phyloP scores from a whole-genome alignment of 1,284 basidiomycete species.

The Fistulina hepatica region DNA sequence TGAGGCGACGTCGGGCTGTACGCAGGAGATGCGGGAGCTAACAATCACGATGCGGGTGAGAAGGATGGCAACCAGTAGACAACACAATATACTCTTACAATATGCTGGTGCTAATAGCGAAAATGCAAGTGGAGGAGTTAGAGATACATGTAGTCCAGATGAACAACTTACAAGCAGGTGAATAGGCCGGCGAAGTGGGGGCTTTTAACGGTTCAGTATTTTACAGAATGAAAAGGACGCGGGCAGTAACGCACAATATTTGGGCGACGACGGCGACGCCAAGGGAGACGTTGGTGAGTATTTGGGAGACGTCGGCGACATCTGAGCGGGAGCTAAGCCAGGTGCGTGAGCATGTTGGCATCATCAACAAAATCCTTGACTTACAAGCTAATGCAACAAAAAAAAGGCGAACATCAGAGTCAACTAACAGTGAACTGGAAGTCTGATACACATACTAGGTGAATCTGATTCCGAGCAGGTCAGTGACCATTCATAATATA shows the following conservation, averaged over 20 bases:
- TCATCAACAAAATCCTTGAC: constrained; percentile 18
- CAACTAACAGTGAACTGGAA: constrained; percentile 15
- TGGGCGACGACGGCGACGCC: constrained; percentile 75
- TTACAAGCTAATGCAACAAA: constrained; percentile 45
- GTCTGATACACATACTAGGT: constrained; percentile 47
- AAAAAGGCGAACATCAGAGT: constrained; percentile 13
- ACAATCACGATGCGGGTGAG: constrained; percentile 13
- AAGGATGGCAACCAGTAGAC: constrained; percentile 9
- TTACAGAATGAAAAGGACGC: not conserved
- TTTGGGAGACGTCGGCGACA: constrained; percentile 77
- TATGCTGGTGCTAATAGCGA: constrained; percentile 48
- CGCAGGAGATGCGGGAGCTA: constrained; percentile 73
- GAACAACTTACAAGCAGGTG: constrained; percentile 62
- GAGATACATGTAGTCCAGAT: constrained; percentile 3
- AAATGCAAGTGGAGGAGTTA: constrained; percentile 15
- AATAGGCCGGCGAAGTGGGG: constrained; percentile 76
- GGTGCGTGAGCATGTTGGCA: constrained; percentile 10
- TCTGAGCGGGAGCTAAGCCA: constrained; percentile 51
- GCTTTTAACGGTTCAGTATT: constrained; percentile 36
- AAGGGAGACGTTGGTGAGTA: constrained; percentile 78
- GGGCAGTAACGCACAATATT: constrained; percentile 57
- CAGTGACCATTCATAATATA: constrained; percentile 15
- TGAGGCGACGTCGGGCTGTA: constrained; percentile 75
- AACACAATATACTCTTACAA: constrained; percentile 39
- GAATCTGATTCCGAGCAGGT: constrained; percentile 47